Conservation (phyloP, 1,284 basidiomycete genomes). For the Rhodotorula sp. region DNA sequence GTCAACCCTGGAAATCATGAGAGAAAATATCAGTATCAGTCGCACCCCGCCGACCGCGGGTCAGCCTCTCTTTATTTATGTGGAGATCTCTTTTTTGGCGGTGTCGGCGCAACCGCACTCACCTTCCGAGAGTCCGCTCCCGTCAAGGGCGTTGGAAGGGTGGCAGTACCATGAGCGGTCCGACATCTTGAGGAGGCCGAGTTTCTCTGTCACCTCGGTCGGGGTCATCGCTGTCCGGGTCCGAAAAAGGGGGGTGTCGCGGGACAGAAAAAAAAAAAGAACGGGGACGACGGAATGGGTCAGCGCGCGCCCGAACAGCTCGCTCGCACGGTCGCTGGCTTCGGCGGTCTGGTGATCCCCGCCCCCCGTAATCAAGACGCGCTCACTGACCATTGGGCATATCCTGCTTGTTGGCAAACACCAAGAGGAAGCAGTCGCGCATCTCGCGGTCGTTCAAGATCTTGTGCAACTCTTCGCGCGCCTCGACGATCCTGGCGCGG, state of each 20-base stretch:
- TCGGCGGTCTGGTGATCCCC: no score
- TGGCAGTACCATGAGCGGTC: conserved; percentile 88
- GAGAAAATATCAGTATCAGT: no score
- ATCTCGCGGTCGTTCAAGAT: conserved; percentile 98
- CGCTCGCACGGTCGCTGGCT: no score
- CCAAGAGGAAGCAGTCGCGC: conserved; percentile 93
- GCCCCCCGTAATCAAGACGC: no score
- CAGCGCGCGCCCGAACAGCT: no score
- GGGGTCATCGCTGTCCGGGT: conserved; percentile 85
- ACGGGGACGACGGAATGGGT: no score
- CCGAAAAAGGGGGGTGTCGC: no score
- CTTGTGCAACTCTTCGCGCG: conserved; percentile 90
- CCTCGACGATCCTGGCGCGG: conserved; percentile 92
- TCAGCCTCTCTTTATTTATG: no score
- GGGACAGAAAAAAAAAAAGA: no score
- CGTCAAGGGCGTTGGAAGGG: conserved; percentile 50
- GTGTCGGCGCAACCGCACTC: background rate
- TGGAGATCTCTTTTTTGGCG: no score
- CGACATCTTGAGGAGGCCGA: conserved; percentile 92
- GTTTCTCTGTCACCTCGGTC: conserved; percentile 96
- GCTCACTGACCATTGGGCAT: conserved; percentile 70
- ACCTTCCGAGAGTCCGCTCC: conserved; percentile 89
- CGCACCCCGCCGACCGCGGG: no score
- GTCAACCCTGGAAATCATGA: conserved; percentile 60
- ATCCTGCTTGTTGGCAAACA: conserved; percentile 99